phyloP scores from a whole-genome alignment of 257 asterid genomes.

The Penstemon davidsonii region DNA sequence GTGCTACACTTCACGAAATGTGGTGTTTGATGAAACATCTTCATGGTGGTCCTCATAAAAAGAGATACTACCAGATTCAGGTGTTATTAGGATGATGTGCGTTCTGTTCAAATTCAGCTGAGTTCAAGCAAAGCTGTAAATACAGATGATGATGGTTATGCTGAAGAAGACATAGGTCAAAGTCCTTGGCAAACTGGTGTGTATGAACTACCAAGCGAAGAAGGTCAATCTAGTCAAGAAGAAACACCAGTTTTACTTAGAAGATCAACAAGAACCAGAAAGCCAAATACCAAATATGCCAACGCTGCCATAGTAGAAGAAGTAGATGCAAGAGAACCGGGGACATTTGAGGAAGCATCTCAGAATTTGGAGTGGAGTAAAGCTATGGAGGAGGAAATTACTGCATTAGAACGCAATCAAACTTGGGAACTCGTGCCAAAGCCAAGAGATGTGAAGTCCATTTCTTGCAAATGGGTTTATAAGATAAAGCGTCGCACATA shows the following conservation, averaged over 20 bases:
- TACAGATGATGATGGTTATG: too few relatives aligned
- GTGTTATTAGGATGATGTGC: background rate
- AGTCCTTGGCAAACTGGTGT: too few relatives aligned
- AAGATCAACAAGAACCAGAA: conserved; percentile 16
- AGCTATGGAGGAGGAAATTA: conserved; percentile 14
- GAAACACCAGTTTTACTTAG: background rate
- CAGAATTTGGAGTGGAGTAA: background rate
- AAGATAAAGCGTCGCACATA: conserved; percentile 1
- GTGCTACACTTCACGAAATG: background rate
- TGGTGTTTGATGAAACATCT: conserved; percentile 17
- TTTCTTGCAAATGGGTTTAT: conserved; percentile 24
- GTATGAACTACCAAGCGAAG: background rate
- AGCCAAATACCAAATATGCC: too few relatives aligned
- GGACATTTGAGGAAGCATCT: conserved; percentile 12
- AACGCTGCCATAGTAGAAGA: too few relatives aligned
- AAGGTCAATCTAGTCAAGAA: background rate
- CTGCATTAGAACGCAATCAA: conserved; percentile 1
- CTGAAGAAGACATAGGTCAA: too few relatives aligned
- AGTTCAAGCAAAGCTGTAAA: too few relatives aligned
- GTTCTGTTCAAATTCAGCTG: too few relatives aligned
- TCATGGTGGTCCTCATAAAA: conserved; percentile 20
- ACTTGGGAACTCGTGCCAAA: conserved; percentile 22
- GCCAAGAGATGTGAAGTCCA: conserved; percentile 22
- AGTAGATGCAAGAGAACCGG: background rate
- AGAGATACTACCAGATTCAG: background rate